A percentile compares a stretch with the other conserved stretches of the same genome.
These are phyloP conservation scores for Leccinum pellstonianum DNA, from an alignment of 768 basidiomycete genomes.

Conservation along the genomic window DNA sequence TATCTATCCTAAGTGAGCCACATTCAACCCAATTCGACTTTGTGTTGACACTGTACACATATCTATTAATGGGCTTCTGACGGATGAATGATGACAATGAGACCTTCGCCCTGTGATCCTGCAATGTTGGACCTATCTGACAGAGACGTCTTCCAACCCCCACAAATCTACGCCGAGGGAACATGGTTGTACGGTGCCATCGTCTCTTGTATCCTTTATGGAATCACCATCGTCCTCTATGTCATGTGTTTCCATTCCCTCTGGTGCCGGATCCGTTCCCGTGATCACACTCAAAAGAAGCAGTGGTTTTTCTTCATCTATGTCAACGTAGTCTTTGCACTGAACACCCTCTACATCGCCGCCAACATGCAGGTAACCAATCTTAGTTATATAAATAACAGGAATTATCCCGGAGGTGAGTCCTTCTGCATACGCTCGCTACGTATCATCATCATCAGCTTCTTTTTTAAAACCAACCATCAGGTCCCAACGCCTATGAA, in stretches of 20 bases:
- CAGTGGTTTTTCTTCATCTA: slow-evolving; percentile 32
- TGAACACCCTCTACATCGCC: slow-evolving; percentile 30
- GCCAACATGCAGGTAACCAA: slow-evolving; percentile 26
- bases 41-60: not conserved
- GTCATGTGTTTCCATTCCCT: slow-evolving; percentile 29
- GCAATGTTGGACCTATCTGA: slow-evolving; percentile 15
- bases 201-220: slow-evolving; percentile 28
- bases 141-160: slow-evolving; percentile 9
- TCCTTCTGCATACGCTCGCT: not conserved
- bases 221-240: slow-evolving; percentile 28
- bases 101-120: not conserved
- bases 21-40: not conserved
- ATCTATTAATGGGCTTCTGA: not conserved
- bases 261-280: slow-evolving; percentile 23
- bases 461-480: not conserved
- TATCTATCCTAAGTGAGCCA: not conserved
- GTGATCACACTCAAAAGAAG: slow-evolving; percentile 9
- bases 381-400: slow-evolving; percentile 30
- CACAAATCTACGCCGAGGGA: slow-evolving; percentile 23
- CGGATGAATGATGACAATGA: not conserved
- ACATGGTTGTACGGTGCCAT: slow-evolving; percentile 34
- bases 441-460: not conserved
- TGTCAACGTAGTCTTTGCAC: slow-evolving; percentile 29
- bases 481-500: slow-evolving; percentile 29
- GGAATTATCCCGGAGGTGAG: slow-evolving; percentile 33